Base-by-base conservation (phyloP, 768 basidiomycete genomes). In the Fistulinella prunicolor region DNA sequence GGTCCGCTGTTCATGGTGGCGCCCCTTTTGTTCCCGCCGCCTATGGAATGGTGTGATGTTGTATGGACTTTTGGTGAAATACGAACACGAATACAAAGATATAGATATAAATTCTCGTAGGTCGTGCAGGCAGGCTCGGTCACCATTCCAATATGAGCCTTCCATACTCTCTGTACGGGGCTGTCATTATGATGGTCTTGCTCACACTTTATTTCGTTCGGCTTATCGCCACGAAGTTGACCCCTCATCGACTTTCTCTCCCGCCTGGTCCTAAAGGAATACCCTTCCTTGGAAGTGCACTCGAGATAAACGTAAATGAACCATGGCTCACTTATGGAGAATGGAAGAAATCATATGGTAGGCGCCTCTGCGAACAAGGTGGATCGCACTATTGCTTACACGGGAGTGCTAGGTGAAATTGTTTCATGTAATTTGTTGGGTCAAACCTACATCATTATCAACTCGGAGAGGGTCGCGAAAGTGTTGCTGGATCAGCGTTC, bases 281-380 rank as follows among this genome's bases (percentile, higher is more conserved):
- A 3, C 67, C 65, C 4, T 24, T 62, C 16, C 38, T 67, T 30
- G 67, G 67, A 10, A 62, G 50, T 23, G 50, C 56, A 22, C 47
- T 60, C 38, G 52, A 61, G 35, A 53, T 68, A 17, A 61, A 63
- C 22, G 52, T 48, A n/a, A 29, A 32, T 9, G 51, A 54, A 14
- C 65, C 66, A 13, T 70, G 68, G 69, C 17, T 68, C 40, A 63
- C 65, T 0, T 71, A 62, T 24, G 26, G 38, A 20, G 57, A 64
- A 21, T 71, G 70, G 70, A 57, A 58, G 29, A 51, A 57, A 39
- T 17, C 32, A 20, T 67, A 68, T 26, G 69, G 69, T 70, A 38
- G 6, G 65, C 51, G 32, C 37, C 32, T 7, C 17, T 39, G 20
- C 17, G 26, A 14, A 4, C 13, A 28, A 9, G 9, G n/a, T 38